Percentiles rank a stretch among this genome's conserved stretches.
phyloP scores from a whole-genome alignment of 306 rosid genomes.

The Dryas alaskensis region DNA sequence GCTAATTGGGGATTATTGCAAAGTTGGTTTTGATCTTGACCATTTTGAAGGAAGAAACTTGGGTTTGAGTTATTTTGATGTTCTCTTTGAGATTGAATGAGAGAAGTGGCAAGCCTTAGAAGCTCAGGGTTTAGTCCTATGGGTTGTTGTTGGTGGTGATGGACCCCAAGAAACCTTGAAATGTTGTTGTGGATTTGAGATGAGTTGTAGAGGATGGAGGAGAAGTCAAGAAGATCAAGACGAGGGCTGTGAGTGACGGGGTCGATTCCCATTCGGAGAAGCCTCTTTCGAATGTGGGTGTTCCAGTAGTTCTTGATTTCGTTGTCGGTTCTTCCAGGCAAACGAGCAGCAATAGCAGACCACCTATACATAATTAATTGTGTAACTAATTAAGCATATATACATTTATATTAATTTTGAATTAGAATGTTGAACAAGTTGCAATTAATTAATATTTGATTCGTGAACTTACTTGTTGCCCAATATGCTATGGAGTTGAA shows the following conservation, averaged over 20 bases:
- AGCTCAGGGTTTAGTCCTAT: constrained; percentile 56
- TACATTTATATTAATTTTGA: no score
- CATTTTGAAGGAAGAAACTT: constrained; percentile 24
- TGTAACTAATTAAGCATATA: neutral
- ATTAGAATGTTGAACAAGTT: no score
- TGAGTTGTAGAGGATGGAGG: constrained; percentile 61
- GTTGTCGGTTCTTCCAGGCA: constrained; percentile 93
- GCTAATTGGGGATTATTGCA: constrained; percentile 28
- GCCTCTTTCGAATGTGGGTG: constrained; percentile 89
- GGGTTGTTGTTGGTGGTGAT: constrained; percentile 24
- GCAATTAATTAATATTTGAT: no score
- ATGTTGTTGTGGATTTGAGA: constrained; percentile 51
- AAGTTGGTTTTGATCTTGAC: constrained; percentile 30
- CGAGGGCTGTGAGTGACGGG: constrained; percentile 88
- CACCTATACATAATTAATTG: constrained; percentile 42
- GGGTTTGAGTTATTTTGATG: constrained; percentile 8
- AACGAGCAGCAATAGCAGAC: constrained; percentile 86
- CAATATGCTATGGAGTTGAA: constrained; percentile 80
- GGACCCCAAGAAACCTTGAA: constrained; percentile 40
- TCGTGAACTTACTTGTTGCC: constrained; percentile 70
- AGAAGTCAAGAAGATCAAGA: constrained; percentile 71
- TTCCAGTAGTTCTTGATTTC: constrained; percentile 97
- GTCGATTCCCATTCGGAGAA: constrained; percentile 90
- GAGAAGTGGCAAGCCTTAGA: constrained; percentile 66
- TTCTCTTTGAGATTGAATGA: constrained; percentile 43